These are phyloP conservation scores for Colletotrichum sidae DNA, from an alignment of 2,329 filamentous ascomycete species.

Conservation along the genomic window DNA sequence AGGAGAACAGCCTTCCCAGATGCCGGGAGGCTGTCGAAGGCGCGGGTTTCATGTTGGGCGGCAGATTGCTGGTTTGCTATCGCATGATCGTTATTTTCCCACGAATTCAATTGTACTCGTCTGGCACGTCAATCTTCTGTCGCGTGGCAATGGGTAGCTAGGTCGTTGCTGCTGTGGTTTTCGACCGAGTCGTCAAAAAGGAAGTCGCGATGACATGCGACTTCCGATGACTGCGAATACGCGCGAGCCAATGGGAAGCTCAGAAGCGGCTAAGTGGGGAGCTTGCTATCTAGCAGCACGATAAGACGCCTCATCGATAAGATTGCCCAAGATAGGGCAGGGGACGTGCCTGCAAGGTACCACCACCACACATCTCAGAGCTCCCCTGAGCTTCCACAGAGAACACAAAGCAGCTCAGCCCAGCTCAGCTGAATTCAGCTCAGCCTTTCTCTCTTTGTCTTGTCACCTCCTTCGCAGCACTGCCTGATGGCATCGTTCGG, in stretches of 20 bases:
- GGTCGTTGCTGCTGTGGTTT: neutral
- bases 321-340: constrained; percentile 1
- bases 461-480: neutral
- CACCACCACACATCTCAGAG: too few species aligned
- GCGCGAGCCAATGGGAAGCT: constrained; percentile 27
- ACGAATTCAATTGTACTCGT: too few species aligned
- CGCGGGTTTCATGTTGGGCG: constrained; percentile 1
- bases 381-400: too few species aligned
- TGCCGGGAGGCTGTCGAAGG: neutral
- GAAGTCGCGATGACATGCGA: constrained; percentile 24
- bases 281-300: neutral
- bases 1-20: neutral
- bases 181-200: neutral
- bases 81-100: neutral
- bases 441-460: neutral
- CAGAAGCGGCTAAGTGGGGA: neutral
- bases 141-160: neutral
- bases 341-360: too few species aligned
- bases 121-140: neutral
- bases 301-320: neutral
- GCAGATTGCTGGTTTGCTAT: neutral
- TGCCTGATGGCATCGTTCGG: too few species aligned
- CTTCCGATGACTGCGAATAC: constrained; percentile 9
- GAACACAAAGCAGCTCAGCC: neutral
- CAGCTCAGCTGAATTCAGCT: neutral